Conservation (phyloP, 2,329 filamentous ascomycete species). For the Epichloe sylvatica region DNA sequence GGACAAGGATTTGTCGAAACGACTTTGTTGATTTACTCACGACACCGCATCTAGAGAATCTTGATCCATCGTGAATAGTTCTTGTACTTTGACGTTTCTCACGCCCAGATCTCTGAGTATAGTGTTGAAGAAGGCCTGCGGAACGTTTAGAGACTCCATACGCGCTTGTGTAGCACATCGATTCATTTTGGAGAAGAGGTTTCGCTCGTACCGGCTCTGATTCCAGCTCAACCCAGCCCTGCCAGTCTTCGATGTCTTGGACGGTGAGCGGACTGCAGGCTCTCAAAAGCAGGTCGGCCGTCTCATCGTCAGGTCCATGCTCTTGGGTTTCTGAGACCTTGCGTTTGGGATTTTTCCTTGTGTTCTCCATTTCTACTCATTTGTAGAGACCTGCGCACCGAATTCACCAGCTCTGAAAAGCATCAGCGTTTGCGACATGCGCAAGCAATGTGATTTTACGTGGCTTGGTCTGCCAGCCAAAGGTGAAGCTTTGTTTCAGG, state of each 20-base stretch:
- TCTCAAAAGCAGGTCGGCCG: conserved; percentile 27
- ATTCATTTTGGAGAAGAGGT: too few species aligned
- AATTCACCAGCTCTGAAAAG: background rate
- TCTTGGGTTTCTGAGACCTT: conserved; percentile 22
- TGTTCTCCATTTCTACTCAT: background rate
- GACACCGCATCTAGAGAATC: conserved; percentile 48
- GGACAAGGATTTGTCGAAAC: background rate
- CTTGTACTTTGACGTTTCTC: conserved; percentile 55
- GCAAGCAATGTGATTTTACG: background rate
- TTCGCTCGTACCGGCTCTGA: conserved; percentile 61
- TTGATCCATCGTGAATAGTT: conserved; percentile 61
- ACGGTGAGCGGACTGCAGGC: conserved; percentile 32
- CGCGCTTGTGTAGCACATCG: background rate
- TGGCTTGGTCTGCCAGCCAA: background rate
- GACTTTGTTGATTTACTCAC: conserved; percentile 25
- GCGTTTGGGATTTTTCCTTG: conserved; percentile 29
- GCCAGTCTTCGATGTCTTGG: conserved; percentile 46
- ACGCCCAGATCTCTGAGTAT: conserved; percentile 73
- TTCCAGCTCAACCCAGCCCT: conserved; percentile 72
- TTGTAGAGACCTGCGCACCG: background rate
- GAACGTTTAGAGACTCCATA: background rate
- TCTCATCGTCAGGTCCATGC: conserved; percentile 13
- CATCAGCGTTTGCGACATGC: background rate
- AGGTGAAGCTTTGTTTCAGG: background rate
- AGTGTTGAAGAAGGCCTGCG: conserved; percentile 67